A percentile compares a stretch with the other conserved stretches of the same genome.
These are phyloP conservation scores for Globisporangium cystogenes DNA, from an alignment of 352 stramenopile species.

Conservation along the genomic window DNA sequence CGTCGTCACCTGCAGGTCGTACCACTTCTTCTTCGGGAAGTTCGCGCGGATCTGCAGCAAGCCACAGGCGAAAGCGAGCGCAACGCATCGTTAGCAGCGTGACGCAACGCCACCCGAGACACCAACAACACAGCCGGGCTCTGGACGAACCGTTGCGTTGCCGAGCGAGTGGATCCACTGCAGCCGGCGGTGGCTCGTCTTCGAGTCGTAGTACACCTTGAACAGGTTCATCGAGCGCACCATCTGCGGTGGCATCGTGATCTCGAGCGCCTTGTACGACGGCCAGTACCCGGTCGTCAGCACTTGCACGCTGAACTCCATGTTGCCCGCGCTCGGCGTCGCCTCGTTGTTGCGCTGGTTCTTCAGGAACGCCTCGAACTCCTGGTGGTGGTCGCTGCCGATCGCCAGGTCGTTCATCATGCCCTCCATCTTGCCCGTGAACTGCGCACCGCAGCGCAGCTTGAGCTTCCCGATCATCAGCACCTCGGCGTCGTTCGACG, in stretches of 20 bases:
- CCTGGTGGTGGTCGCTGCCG: constrained; percentile 94
- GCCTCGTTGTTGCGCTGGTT: constrained; percentile 71
- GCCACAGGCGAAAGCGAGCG: not conserved
- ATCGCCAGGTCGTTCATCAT: constrained; percentile 99
- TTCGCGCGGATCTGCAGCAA: constrained; percentile 53
- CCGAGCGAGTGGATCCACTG: constrained; percentile 96
- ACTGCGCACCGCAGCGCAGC: constrained; percentile 97
- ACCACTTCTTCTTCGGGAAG: constrained; percentile 89
- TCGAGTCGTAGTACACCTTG: constrained; percentile 93
- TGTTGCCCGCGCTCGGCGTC: constrained; percentile 29
- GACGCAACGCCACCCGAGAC: not conserved
- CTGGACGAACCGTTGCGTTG: constrained; percentile 89
- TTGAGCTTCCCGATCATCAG: constrained; percentile 99
- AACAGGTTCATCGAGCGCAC: constrained; percentile 96
- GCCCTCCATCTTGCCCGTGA: constrained; percentile 99
- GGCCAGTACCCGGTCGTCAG: constrained; percentile 99
- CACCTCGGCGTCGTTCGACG: constrained; percentile 96
- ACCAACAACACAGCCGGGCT: not conserved
- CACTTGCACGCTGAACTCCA: constrained; percentile 97
- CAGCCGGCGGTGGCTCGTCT: constrained; percentile 93
- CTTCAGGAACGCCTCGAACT: constrained; percentile 94
- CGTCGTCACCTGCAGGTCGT: constrained; percentile 97
- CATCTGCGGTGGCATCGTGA: constrained; percentile 93
- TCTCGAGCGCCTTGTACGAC: constrained; percentile 95
- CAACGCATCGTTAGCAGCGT: not conserved